phyloP scores from a whole-genome alignment of 1,284 basidiomycete genomes.

The Pseudozyma hubeiensis region DNA sequence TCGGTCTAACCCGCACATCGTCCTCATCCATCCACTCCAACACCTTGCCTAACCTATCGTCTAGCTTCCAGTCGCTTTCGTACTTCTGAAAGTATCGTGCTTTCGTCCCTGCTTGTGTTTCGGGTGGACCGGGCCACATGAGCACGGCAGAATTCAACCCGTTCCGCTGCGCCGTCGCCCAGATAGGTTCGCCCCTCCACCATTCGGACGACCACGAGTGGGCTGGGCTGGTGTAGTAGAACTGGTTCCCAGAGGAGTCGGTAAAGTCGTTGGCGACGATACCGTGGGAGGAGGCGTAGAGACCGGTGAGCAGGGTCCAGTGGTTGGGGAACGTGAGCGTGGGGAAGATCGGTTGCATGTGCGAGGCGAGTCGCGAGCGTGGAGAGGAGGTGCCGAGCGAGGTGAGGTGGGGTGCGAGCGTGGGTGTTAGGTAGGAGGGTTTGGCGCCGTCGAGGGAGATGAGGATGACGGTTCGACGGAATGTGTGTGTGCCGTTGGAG shows the following conservation, averaged over 20 bases:
- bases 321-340: conserved; percentile 82
- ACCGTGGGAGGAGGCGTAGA: conserved; percentile 73
- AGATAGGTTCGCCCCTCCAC: conserved; percentile 56
- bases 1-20: conserved; percentile 28
- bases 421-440: conserved; percentile 85
- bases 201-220: conserved; percentile 41
- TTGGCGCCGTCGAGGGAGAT: conserved; percentile 87
- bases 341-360: conserved; percentile 85
- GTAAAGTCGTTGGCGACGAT: conserved; percentile 91
- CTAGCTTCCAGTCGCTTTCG: conserved; percentile 41
- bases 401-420: conserved; percentile 80
- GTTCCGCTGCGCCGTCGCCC: conserved; percentile 36
- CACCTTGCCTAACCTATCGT: conserved; percentile 20
- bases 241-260: conserved; percentile 17
- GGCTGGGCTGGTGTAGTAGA: conserved; percentile 52
- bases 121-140: conserved; percentile 61
- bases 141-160: conserved; percentile 45
- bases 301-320: conserved; percentile 70
- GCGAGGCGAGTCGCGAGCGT: conserved; percentile 10
- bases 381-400: conserved; percentile 6
- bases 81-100: conserved; percentile 55
- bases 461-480: conserved; percentile 77
- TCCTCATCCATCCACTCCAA: conserved; percentile 47
- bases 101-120: conserved; percentile 9
- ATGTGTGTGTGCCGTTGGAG: conserved; percentile 48